Conservation (phyloP, 2,329 filamentous ascomycete species). For the Chaetomiaceae sp. region DNA sequence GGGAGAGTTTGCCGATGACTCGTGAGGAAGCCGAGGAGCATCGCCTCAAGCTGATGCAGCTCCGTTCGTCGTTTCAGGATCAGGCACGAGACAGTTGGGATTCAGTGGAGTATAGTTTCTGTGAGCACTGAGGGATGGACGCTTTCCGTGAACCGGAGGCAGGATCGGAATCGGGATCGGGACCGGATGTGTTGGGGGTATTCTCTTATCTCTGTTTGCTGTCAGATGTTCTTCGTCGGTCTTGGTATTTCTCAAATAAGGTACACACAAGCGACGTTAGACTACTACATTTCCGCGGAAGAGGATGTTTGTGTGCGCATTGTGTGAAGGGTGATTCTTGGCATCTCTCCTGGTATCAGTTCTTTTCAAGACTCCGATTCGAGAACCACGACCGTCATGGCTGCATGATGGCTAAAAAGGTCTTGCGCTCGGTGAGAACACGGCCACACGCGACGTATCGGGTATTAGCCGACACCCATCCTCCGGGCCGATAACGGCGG, state of each 20-base stretch:
- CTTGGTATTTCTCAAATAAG: too few relatives aligned
- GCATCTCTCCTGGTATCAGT: too few relatives aligned
- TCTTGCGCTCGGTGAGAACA: too few relatives aligned
- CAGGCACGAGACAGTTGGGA: not conserved
- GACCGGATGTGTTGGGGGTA: not conserved
- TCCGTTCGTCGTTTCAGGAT: constrained; percentile 29
- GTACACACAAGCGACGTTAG: too few relatives aligned
- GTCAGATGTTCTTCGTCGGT: too few relatives aligned
- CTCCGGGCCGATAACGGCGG: not conserved
- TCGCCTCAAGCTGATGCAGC: constrained; percentile 37
- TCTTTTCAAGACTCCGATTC: too few relatives aligned
- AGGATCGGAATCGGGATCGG: too few relatives aligned
- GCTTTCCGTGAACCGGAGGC: not conserved
- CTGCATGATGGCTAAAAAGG: not conserved
- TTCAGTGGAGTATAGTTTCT: constrained; percentile 10
- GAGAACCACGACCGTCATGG: not conserved
- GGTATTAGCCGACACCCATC: not conserved
- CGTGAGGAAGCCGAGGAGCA: constrained; percentile 36
- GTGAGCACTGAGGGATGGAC: constrained; percentile 9
- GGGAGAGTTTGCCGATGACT: constrained; percentile 20
- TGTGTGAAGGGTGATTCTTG: too few relatives aligned
- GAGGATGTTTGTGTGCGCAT: too few relatives aligned
- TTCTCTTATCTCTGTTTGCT: not conserved
- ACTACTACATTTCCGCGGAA: too few relatives aligned
- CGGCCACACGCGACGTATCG: not conserved